Base-by-base conservation (phyloP, 345 rosid genomes). In the Eucalyptus victrix region DNA sequence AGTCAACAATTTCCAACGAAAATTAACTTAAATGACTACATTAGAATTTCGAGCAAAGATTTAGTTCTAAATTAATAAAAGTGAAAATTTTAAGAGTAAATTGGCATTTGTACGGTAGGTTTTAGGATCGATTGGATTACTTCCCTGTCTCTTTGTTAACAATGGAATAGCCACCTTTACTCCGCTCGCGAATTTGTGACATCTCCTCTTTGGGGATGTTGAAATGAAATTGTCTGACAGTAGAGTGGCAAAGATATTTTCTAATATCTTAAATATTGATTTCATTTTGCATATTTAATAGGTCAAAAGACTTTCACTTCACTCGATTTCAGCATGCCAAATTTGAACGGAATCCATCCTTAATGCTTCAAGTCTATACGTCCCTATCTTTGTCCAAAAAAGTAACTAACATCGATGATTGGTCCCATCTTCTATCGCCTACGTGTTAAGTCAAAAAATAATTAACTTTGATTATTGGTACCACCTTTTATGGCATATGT, bases 1-100 rank as follows among this genome's bases (percentile, higher is more conserved):
- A 6, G 2, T 30, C 18, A 30, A 1, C 3, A 18, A 32, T 34
- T 34, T 69, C 4, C 13, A 0, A 6, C 2, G 7, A 34, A 34
- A 69, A 34, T 69, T 16, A 9, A 11, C 7, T 2, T 3, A 8
- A 69, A 69, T 3, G 44, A 69, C 13, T 69, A 10, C 24, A 34
- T 34, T 72, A 16, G 6, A 34, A 34, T 72, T 19, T 72, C 8
- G 1, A 72, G 44, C 8, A 72, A 72, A 10, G 14, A 6, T 5
- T 34, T 72, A 8, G 7, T 5, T 32, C 21, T 69, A 69, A 69
- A 69, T 69, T 9, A 5, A 69, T 10, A 18, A 69, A 67, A 18
- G 11, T 32, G 10, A 34, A n/a, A 67, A 67, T 1, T n/a, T 67
- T 8, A 32, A 67, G 4, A 69, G 11, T 69, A 72, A 72, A 72